Evolutionary conservation across 1,139 yeast genomes (phyloP), one percentile per base, ranked within the genome.

Genomic region (Geotrichum fermentans): DNA sequence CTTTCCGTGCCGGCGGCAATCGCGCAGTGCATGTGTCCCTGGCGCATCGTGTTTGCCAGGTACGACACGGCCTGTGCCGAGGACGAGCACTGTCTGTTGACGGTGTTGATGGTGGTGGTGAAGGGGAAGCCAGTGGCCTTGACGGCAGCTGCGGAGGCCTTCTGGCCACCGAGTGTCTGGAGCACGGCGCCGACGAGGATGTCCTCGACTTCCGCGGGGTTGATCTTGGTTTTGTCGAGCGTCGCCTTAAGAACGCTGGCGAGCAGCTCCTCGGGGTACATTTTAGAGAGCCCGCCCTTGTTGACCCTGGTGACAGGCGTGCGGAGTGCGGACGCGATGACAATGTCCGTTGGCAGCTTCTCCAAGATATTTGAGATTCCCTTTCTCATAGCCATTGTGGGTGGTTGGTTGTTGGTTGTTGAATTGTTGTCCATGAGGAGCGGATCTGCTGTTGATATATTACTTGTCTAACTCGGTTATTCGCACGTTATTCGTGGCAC

Each of bases 1-100:
- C 72, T 66, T 57, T 72, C 75, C 17, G 71, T 75, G 40, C 75
- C 75, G 22, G 74, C 75, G 8, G 74, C 75, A 48, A 72, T 60
- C 13, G 68, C 69, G 37, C 65, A 61, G 41, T 62, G 59, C 41
- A 68, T 63, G 6, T 16, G 13, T 16, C 72, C 72, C 18, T 64
- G 53, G 24, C 59, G 47, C 39, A 71, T 61, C 21, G 70, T 59
- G 40, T 64, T 61, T 8, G 75, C 72, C 35, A 63, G 52, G 49
- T 69, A 66, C 5, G 71, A 58, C 17, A 69, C 57, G 14, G 74
- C 74, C 57, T 70, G 73, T 4, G 72, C 71, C 3, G 73, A 69
- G 3, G 74, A 70, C 6, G 73, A 69, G 56, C 75, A 71, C 54
- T 72, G 75, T 45, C 75, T 61, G 56, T 71, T 72, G 35, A 71